A percentile compares a stretch with the other conserved stretches of the same genome.
Evolutionary conservation across 1,284 basidiomycete species (phyloP).

Genomic region (Cryptococcus floricola): DNA sequence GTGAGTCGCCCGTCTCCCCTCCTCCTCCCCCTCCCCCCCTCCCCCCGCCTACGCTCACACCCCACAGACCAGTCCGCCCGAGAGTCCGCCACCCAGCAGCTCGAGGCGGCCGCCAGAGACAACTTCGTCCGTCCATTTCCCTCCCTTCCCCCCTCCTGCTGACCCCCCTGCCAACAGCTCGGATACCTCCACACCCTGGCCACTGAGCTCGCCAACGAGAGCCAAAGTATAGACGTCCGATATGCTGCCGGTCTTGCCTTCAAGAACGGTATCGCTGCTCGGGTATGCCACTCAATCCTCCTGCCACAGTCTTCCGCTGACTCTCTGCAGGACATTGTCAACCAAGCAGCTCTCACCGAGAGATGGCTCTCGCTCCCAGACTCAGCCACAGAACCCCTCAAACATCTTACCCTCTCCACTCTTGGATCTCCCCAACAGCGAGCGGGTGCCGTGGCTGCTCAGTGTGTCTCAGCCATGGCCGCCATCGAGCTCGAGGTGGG

Average conservation of each 20-base stretch:
- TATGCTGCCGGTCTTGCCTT: conserved; percentile 93
- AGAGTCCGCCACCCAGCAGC: conserved; percentile 79
- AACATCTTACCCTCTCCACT: conserved; percentile 77
- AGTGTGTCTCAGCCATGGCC: conserved; percentile 90
- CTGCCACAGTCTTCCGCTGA: neutral
- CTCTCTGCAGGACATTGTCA: conserved; percentile 62
- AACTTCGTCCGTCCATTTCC: conserved; percentile 66
- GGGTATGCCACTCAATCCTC: conserved; percentile 57
- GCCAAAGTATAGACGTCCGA: conserved; percentile 68
- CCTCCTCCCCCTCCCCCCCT: conserved; percentile 23
- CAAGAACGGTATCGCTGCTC: conserved; percentile 90
- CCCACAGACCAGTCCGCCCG: conserved; percentile 67
- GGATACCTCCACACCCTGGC: conserved; percentile 86
- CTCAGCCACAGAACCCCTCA: conserved; percentile 74
- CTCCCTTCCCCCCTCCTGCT: neutral
- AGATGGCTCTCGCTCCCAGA: conserved; percentile 76
- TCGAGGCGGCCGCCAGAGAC: conserved; percentile 75
- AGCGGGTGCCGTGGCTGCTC: conserved; percentile 83
- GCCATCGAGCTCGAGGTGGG: conserved; percentile 83
- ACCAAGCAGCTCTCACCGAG: conserved; percentile 70
- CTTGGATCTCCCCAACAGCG: conserved; percentile 70
- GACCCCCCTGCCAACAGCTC: conserved; percentile 56
- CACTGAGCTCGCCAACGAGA: conserved; percentile 72
- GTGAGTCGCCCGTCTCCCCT: conserved; percentile 55
- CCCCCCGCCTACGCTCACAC: conserved; percentile 4